Base-by-base conservation (phyloP, 441 rosid species). In the Erysimum cheiri region DNA sequence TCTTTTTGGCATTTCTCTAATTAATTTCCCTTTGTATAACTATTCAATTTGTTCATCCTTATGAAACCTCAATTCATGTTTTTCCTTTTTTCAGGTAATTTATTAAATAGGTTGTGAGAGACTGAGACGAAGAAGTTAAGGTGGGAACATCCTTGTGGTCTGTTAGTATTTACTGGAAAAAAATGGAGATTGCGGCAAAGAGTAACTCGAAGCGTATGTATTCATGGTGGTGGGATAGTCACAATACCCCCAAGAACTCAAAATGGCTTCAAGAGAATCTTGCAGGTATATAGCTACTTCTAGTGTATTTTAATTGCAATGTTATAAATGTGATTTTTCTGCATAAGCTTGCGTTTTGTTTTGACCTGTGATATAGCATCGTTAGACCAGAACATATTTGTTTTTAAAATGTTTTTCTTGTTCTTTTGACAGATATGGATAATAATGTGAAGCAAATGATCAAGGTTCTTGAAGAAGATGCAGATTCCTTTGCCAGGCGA, bases 161-260 rank as follows among this genome's bases (percentile, higher is more conserved):
- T 57, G 53, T 59, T 59, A 26, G 62, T 69, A 32, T 36, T 75
- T 67, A 71, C 82, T 72, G 78, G 75, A 71, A 72, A 72, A 75
- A 74, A 92, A 64, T 4, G 81, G 79, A 67, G 2, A 65, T 83
- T 32, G 74, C 74, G 6, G 79, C 80, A 2, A 69, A 61, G 10
- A 74, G 81, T 5, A 85, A 84, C 66, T 70, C 86, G 4, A 90
- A 80, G 70, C 83, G 86, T 80, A 60, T 40, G 65, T 89, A 91
- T 70, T 91, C 98, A 33, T 93, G 98, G 98, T 93, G 97, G 98
- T 93, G 98, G 98, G 89, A 91, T 80, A 91, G 98, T 85, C 97
- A 93, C 75, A 84, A 84, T 49, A 86, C 86, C 80, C 98, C 97
- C 2, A 93, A 91, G 71, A 91, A 89, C 78, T 93, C 98, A 17